phyloP scores from a whole-genome alignment of 345 rosid species.

The Acer campestre region DNA sequence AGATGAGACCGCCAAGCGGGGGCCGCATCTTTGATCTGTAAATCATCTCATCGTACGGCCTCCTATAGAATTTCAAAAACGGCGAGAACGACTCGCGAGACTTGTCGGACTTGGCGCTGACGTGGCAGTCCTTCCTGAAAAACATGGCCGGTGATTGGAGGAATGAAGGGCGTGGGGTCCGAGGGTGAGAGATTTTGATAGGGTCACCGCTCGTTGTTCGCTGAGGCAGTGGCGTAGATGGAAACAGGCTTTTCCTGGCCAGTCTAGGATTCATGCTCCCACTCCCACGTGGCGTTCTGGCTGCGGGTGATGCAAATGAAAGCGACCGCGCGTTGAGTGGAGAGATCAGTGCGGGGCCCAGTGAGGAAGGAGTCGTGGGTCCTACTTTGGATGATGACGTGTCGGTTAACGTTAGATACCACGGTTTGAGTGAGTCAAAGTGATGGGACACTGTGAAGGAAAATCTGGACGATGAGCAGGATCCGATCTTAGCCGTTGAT shows the following conservation, averaged over 20 bases:
- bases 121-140: conserved; percentile 65
- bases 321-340: conserved; percentile 68
- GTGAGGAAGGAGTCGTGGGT: conserved; percentile 36
- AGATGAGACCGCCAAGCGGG: conserved; percentile 86
- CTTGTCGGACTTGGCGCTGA: conserved; percentile 50
- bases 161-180: conserved; percentile 84
- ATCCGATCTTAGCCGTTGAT: conserved; percentile 72
- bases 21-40: conserved; percentile 89
- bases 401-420: conserved; percentile 83
- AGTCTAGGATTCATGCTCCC: conserved; percentile 32
- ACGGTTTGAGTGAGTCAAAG: conserved; percentile 88
- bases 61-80: conserved; percentile 65
- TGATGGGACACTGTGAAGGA: conserved; percentile 88
- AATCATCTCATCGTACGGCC: conserved; percentile 92
- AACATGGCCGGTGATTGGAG: conserved; percentile 90
- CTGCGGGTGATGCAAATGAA: conserved; percentile 86
- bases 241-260: conserved; percentile 57
- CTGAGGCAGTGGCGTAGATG: conserved; percentile 85
- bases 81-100: conserved; percentile 80
- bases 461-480: conserved; percentile 88
- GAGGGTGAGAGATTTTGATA: conserved; percentile 26
- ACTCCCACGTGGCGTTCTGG: conserved; percentile 49
- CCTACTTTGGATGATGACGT: conserved; percentile 53
- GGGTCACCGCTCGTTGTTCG: conserved; percentile 36
- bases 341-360: conserved; percentile 63